Evolutionary conservation across 1,284 basidiomycete species (phyloP), one percentile per base, ranked within the genome.

Genomic region (Microbotryomycetes sp.): DNA sequence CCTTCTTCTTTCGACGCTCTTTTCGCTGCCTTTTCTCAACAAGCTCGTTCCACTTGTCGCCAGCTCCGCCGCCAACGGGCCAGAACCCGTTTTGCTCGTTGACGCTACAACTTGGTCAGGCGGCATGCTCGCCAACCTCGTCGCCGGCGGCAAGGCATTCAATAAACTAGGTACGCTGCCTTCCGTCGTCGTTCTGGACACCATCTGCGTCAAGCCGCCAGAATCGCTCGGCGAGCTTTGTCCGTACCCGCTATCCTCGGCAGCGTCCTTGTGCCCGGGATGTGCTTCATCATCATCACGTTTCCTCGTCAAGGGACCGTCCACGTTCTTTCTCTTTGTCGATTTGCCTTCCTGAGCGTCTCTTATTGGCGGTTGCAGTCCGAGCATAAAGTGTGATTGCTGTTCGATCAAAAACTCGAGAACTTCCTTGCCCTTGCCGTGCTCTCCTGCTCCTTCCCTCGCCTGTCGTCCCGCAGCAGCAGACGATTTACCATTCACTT

Each of bases 371-470:
- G 86, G 83, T 11, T 87, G 82, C 52, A 88, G 85, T 70, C 88
- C 88, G 58, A 90, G 76, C 81, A 90, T 83, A 74, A 91, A 91
- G 80, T 83, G 85, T 70, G 89, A 88, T 72, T 91, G 89, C 65
- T 91, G 83, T 31, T 83, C 86, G 71, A 98, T 97, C 59, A 98
- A 79, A 75, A 97, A 97, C 73, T 97, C 91, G 57, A 98, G 81
- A 48, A 97, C 92, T 63, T 83, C 81, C 74, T 97, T 93, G 60
- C 88, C 91, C 5, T 91, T 80, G 27, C 84, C 83, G 76, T 94
- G 91, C 73, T 96, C 91, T 49, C 70, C 65, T 0, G 73, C 71
- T 80, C 77, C 1, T 88, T 90, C 11, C 45, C 60, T 49, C 45
- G 64, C 59, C 2, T 52, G 24, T n/a, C 45, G 61, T 52, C 61